Conservation (phyloP, 2,329 filamentous ascomycete species). For the Aureobasidium sp. region DNA sequence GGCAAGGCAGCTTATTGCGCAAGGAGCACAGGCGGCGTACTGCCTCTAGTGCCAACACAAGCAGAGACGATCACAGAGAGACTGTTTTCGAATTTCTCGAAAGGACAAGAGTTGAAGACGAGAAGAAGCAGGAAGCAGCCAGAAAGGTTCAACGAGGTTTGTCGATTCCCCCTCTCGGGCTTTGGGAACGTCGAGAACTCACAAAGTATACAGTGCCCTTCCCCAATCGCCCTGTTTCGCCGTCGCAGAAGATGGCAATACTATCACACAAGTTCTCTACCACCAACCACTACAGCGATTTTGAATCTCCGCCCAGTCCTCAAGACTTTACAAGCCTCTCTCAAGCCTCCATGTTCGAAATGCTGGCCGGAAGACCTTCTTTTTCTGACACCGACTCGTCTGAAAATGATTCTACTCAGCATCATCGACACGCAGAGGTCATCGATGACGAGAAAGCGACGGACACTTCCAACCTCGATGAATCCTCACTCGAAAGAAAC, state of each 20-base stretch:
- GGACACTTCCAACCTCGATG: background rate
- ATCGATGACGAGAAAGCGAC: background rate
- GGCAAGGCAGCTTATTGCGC: conserved; percentile 34
- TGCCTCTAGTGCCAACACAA: conserved; percentile 15
- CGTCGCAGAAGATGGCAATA: conserved; percentile 33
- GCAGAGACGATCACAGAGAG: conserved; percentile 21
- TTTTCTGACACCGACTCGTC: conserved; percentile 10
- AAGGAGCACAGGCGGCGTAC: conserved; percentile 18
- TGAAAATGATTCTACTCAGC: background rate
- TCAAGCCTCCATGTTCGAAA: conserved; percentile 12
- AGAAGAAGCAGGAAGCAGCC: conserved; percentile 23
- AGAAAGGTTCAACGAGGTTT: conserved; percentile 27
- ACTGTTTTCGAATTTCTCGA: conserved; percentile 30
- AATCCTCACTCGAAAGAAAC: background rate
- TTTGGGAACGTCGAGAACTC: background rate
- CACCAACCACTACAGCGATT: conserved; percentile 24
- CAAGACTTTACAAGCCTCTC: conserved; percentile 10
- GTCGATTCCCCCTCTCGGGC: background rate
- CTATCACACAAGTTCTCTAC: conserved; percentile 33
- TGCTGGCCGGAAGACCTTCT: background rate
- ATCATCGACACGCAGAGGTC: background rate
- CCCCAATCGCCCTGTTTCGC: conserved; percentile 27
- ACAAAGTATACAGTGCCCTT: conserved; percentile 23
- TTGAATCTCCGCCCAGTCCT: conserved; percentile 26
- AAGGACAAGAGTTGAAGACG: conserved; percentile 23